Evolutionary conservation across 441 rosid genomes (phyloP), one percentile per base, ranked within the genome.

Genomic region (Lagerstroemia fauriei): DNA sequence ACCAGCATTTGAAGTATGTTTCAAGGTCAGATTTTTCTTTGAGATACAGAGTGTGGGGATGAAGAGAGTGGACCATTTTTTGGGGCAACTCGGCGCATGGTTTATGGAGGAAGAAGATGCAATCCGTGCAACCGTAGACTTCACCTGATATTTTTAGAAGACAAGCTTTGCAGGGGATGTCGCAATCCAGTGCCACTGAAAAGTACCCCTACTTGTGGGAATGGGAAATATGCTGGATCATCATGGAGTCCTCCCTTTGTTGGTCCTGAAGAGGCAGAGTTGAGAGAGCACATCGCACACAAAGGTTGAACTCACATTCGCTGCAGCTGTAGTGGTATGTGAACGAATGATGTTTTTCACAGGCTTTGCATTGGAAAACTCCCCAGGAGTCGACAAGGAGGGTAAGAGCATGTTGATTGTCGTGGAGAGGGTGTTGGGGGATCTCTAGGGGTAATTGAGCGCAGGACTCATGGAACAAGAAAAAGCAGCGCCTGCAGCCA

Each of bases 131-230:
- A 8, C 81, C 77, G 16, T 74, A 74, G 47, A 46, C 77, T 7
- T 47, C 77, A 74, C 77, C 53, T 74, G 77, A 44, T 74, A 47
- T 25, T 16, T 20, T 14, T 57, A 46, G 50, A 27, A 11, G 18
- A 74, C 81, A 68, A 29, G 46, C 34, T 48, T 38, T 25, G 61
- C 81, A 68, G 48, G 44, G 25, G n/a, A 78, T 31, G 31, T 38
- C 17, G 61, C 17, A 25, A 10, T 57, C 18, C 44, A 46, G 48
- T 44, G 32, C 29, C n/a, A 27, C 47, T 50, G 73, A 48, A 74
- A 66, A 78, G 75, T n/a, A 31, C 9, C n/a, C 20, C 20, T 66
- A 41, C 32, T 44, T 57, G 44, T 66, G 75, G 8, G 27, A 32
- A 57, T 78, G 75, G 32, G 63, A 27, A 56, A 31, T 65, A 18